Conservation (phyloP, 2,329 filamentous ascomycete genomes). For the Phialemoniopsis sp. region DNA sequence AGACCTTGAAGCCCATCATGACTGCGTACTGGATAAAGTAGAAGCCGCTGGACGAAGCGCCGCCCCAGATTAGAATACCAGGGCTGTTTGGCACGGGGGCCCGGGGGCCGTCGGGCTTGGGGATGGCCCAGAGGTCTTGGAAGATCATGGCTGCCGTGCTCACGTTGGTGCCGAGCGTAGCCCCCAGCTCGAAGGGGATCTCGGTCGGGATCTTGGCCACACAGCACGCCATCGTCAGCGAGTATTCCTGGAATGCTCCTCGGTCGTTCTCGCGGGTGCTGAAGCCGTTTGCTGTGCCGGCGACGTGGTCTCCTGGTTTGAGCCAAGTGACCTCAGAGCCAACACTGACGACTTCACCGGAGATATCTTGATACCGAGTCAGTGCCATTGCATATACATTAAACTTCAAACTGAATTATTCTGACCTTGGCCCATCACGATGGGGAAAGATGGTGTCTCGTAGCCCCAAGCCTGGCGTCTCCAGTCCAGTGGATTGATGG, state of each 20-base stretch:
- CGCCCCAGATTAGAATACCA: slow-evolving; percentile 8
- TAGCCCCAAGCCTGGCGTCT: slow-evolving; percentile 19
- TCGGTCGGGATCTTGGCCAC: not conserved
- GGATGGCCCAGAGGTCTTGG: not conserved
- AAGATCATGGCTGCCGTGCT: slow-evolving; percentile 2
- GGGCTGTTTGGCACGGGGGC: too few relatives aligned
- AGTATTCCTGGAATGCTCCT: slow-evolving; percentile 8
- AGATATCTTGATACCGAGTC: slow-evolving; percentile 10
- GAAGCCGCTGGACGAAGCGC: slow-evolving; percentile 2
- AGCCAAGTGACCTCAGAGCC: slow-evolving; percentile 11
- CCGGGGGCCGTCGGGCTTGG: too few relatives aligned
- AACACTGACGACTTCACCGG: slow-evolving; percentile 12
- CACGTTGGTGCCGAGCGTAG: not conserved
- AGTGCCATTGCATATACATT: not conserved
- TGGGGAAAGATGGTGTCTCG: slow-evolving; percentile 16
- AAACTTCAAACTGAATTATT: not conserved
- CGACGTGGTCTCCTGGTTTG: slow-evolving; percentile 15
- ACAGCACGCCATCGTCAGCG: not conserved
- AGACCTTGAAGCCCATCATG: slow-evolving; percentile 6
- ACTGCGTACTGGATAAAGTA: slow-evolving; percentile 5
- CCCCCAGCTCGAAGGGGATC: not conserved
- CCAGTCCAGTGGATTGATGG: slow-evolving; percentile 19
- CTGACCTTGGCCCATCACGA: slow-evolving; percentile 11
- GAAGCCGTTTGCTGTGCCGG: not conserved
- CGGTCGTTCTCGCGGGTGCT: slow-evolving; percentile 3